Percentiles rank a stretch among this genome's conserved stretches.
Evolutionary conservation across 805 yeast genomes (phyloP).

Genomic region (Maudiozyma pseudohumilis): DNA sequence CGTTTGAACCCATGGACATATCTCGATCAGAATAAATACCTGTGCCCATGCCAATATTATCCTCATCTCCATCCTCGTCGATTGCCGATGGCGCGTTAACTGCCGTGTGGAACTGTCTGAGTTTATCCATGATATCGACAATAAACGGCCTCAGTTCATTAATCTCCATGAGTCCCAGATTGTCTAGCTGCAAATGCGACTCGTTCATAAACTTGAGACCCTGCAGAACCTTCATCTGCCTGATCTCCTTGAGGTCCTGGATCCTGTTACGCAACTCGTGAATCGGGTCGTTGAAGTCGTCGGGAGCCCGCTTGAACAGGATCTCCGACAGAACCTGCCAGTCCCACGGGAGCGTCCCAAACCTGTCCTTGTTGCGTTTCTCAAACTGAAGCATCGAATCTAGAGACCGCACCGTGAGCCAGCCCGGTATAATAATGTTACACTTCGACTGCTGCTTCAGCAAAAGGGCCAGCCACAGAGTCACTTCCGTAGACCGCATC

Average conservation of each 20-base stretch:
- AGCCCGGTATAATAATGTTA: constrained; percentile 72
- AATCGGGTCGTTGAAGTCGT: constrained; percentile 67
- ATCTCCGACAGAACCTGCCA: constrained; percentile 80
- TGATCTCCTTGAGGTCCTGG: constrained; percentile 76
- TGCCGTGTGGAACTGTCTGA: constrained; percentile 39
- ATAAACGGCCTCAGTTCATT: constrained; percentile 83
- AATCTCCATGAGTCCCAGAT: constrained; percentile 73
- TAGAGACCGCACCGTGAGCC: constrained; percentile 56
- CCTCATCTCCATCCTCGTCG: constrained; percentile 3
- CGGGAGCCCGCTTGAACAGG: constrained; percentile 56
- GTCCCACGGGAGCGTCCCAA: constrained; percentile 69
- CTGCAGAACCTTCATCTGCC: constrained; percentile 69
- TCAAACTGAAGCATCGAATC: constrained; percentile 59
- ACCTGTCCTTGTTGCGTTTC: constrained; percentile 42
- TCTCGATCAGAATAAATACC: background rate
- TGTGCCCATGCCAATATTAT: constrained; percentile 6
- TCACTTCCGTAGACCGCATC: constrained; percentile 58
- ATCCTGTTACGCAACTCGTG: constrained; percentile 59
- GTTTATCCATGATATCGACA: constrained; percentile 66
- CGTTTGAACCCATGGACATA: too few relatives aligned
- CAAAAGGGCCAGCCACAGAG: constrained; percentile 80
- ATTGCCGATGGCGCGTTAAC: constrained; percentile 1
- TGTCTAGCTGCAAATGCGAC: constrained; percentile 72
- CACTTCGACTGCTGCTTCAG: constrained; percentile 80
- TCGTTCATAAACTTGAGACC: constrained; percentile 76